These are phyloP conservation scores for Cymodocea nodosa DNA, from an alignment of 116 monocot genomes.

Conservation along the genomic window DNA sequence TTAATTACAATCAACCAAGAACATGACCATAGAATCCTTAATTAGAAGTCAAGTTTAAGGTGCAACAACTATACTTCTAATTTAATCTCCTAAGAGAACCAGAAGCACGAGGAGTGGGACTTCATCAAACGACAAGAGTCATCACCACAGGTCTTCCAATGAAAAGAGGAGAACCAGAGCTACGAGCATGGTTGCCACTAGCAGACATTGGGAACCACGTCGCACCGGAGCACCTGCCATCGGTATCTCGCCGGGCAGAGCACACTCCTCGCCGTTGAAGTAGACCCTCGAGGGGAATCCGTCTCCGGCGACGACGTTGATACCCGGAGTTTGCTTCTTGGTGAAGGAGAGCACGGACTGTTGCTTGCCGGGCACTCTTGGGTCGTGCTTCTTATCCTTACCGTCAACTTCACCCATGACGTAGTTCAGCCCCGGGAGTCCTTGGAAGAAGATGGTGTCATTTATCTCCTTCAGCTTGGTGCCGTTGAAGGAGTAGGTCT, in stretches of 20 bases:
- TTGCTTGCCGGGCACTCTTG: conserved; percentile 82
- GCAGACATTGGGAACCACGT: not conserved
- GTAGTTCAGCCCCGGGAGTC: conserved; percentile 56
- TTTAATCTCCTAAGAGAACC: not conserved
- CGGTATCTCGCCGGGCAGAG: conserved; percentile 50
- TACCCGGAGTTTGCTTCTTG: conserved; percentile 53
- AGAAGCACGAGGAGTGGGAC: too few species aligned
- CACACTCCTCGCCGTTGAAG: conserved; percentile 92
- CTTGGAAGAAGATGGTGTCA: conserved; percentile 61
- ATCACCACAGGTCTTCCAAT: conserved; percentile 6
- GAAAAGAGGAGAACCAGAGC: conserved; percentile 7
- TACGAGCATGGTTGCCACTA: not conserved
- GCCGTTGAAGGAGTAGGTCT: conserved; percentile 87
- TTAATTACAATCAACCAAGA: too few species aligned
- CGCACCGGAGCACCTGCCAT: conserved; percentile 1
- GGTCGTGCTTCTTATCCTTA: conserved; percentile 25
- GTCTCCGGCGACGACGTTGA: conserved; percentile 47
- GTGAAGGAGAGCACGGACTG: conserved; percentile 81
- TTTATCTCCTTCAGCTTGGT: conserved; percentile 34
- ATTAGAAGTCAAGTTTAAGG: too few species aligned
- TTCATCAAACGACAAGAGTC: not conserved
- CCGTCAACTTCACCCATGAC: conserved; percentile 47
- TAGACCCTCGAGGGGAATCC: conserved; percentile 78
- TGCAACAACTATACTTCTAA: too few species aligned
- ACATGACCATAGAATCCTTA: too few species aligned